Evolutionary conservation across 2,329 filamentous ascomycete species (phyloP), one percentile per base, ranked within the genome.

Genomic region (Fusarium sp.): DNA sequence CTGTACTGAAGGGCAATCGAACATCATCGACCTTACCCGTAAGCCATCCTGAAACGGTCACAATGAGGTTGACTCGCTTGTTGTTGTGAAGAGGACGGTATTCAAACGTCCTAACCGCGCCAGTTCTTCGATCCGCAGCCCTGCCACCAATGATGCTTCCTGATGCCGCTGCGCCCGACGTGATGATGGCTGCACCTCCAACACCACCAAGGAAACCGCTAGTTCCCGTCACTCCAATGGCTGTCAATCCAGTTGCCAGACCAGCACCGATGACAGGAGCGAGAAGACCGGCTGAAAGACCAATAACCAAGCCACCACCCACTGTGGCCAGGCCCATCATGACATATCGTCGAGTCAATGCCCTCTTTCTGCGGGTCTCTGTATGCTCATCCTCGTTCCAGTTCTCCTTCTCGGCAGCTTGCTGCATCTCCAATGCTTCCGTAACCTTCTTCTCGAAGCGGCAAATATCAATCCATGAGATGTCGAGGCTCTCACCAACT

Each of bases 381-480:
- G 98, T 94, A 77, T 98, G 94, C 69, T 97, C 93, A 13, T 96
- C 91, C 78, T 99, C 96, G 71, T 98, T 97, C 96, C 96, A 99
- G 68, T 95, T 97, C 81, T 99, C 96, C 75, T 95, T 97, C 68
- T 94, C 92, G 7, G 94, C 93, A 46, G 92, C 90, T 79, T 98
- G 94, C 80, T 98, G 95, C 94, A 99, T 98, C 80, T 99, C 96
- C 22, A 99, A 84, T 1, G 96, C 94, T 80, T 99, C 96, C 9
- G 96, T 98, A 7, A 99, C 94, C 54, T 94, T 91, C 82, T 98
- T 98, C 81, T 99, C 96, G 75, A 99, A 99, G 39, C 94, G 90
- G 80, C 94, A 97, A 60, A 98, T 97, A 71, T 99, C 96, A 55
- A 97, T 84, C 94, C 93, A 97, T 14, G 91, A 87, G 9, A 99